Evolutionary conservation across 2,329 filamentous ascomycete species (phyloP).

Genomic region (Chrysoporthe cubensis): DNA sequence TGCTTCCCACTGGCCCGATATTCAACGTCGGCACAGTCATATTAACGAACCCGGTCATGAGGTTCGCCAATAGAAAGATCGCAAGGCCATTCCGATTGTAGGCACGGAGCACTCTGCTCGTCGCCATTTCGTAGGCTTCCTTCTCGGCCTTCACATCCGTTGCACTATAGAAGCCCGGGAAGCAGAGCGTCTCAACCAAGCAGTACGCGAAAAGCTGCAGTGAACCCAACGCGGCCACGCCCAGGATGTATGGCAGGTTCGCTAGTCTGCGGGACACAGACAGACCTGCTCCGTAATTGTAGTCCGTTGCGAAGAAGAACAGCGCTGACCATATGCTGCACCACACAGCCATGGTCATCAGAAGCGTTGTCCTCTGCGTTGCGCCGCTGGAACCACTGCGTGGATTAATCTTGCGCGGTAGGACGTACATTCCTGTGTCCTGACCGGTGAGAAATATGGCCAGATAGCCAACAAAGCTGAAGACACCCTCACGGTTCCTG

Average conservation of each 20-base stretch:
- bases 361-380: slow-evolving; percentile 58
- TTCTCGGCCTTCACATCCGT: slow-evolving; percentile 59
- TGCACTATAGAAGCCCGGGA: slow-evolving; percentile 71
- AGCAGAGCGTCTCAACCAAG: slow-evolving; percentile 75
- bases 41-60: slow-evolving; percentile 88
- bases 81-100: slow-evolving; percentile 88
- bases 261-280: slow-evolving; percentile 85
- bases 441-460: slow-evolving; percentile 93
- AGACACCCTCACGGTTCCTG: slow-evolving; percentile 94
- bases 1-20: slow-evolving; percentile 64
- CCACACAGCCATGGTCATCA: slow-evolving; percentile 68
- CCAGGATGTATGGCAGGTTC: slow-evolving; percentile 91
- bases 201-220: slow-evolving; percentile 81
- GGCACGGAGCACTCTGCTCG: slow-evolving; percentile 78
- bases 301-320: slow-evolving; percentile 71
- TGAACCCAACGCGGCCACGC: slow-evolving; percentile 90
- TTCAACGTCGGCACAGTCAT: slow-evolving; percentile 83
- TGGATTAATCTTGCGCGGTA: slow-evolving; percentile 62
- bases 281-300: slow-evolving; percentile 71
- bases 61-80: slow-evolving; percentile 84
- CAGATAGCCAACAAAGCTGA: slow-evolving; percentile 90
- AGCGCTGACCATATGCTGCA: slow-evolving; percentile 69
- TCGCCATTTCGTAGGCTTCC: slow-evolving; percentile 69
- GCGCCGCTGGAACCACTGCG: slow-evolving; percentile 47
- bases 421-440: slow-evolving; percentile 76